Evolutionary conservation across 805 yeast species (phyloP).

Genomic region (Geotrichum ghanense): DNA sequence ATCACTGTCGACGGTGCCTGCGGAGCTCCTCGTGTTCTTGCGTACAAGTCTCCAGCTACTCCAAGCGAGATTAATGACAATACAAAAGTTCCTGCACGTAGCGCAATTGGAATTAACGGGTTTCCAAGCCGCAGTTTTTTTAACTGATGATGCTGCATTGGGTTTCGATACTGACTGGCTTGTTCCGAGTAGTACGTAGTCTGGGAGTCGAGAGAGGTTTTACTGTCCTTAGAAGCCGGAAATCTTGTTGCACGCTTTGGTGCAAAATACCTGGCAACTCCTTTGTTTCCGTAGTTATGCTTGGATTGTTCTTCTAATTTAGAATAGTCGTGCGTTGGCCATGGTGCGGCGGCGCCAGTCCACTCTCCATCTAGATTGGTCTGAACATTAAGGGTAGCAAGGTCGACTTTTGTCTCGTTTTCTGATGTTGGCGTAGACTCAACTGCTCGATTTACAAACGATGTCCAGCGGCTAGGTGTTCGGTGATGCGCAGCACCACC

Average conservation of each 20-base stretch:
- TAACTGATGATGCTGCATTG: too few relatives aligned
- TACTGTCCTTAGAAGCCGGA: not conserved
- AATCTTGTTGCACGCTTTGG: not conserved
- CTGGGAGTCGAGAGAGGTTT: not conserved
- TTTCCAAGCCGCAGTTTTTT: not conserved
- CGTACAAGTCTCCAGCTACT: not conserved
- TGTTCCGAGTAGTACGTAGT: not conserved
- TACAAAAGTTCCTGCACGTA: not conserved
- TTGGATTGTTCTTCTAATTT: not conserved
- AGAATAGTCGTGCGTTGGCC: not conserved
- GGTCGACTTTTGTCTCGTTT: not conserved
- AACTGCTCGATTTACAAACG: not conserved
- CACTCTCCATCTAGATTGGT: not conserved
- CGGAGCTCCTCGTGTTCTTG: slow-evolving; percentile 25
- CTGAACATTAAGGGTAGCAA: not conserved
- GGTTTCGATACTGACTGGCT: not conserved
- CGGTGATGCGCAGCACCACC: not conserved
- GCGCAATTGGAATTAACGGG: not conserved
- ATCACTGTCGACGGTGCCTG: slow-evolving; percentile 87
- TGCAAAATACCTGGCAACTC: not conserved
- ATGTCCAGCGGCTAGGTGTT: not conserved
- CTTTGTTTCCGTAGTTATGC: not conserved
- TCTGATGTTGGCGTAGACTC: not conserved
- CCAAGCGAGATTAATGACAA: not conserved
- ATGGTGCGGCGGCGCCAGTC: too few relatives aligned